Evolutionary conservation across 495 filamentous ascomycete species (phyloP), one percentile per base, ranked within the genome.

Genomic region (Aspergillus cavernicola): DNA sequence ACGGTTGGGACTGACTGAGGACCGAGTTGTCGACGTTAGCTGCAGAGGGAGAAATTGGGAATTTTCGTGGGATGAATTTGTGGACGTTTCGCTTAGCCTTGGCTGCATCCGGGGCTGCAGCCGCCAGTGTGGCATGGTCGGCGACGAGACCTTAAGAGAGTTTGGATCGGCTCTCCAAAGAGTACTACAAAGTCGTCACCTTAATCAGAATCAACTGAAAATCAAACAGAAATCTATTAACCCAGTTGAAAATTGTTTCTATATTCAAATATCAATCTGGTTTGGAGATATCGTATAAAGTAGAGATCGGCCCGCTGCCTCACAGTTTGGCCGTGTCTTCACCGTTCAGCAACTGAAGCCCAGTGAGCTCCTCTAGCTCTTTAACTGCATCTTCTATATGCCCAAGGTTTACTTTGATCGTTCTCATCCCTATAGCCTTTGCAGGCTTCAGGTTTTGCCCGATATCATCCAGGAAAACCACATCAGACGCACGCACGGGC

Each of bases 401-500:
- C 24, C 92, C 92, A 26, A 97, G 71, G 7, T 78, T 73, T 2
- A 97, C 93, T 64, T 87, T 95, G 55, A 98, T 77, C 2, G 92
- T 96, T 52, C 77, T 70, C 66, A 97, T 86, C 22, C 93, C 93
- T 10, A 82, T 66, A 46, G 70, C 75, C 73, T 79, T 90, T 10
- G 85, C 93, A 10, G 79, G 82, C 73, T 90, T 92, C 59, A 97
- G 67, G 66, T 98, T 98, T 73, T 88, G 83, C 0, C 93, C 93
- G 63, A 98, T 97, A 69, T 98, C 93, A 75, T 98, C 93, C 43
- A 97, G 67, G 67, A 98, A 97, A 15, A 95, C 73, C 40, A 96
- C 72, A 46, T 97, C 88, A 9, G 73, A 76, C 0, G 87, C 70
- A 54, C 69, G 69, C 0, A 91, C 69, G 1, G 78, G 81, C 1